A percentile compares a stretch with the other conserved stretches of the same genome.
Conservation (phyloP, 805 yeast species). For the Pichia manshurica region DNA sequence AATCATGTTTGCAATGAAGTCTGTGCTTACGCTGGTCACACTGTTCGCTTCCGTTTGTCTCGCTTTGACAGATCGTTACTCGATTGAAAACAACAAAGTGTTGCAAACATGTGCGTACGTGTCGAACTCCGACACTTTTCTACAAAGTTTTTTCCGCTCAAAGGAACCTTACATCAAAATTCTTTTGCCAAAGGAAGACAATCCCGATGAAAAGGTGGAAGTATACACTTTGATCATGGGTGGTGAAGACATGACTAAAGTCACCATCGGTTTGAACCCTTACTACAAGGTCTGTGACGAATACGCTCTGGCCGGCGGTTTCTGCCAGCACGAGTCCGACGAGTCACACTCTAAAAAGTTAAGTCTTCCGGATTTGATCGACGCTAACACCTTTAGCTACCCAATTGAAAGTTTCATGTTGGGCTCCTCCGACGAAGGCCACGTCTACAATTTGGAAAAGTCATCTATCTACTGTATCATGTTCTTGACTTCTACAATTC, state of each 20-base stretch:
- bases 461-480: conserved; percentile 27
- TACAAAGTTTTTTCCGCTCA: conserved; percentile 1
- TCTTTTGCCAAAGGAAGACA: conserved; percentile 12
- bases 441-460: conserved; percentile 16
- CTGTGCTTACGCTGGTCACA: no score
- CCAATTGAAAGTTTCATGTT: conserved; percentile 20
- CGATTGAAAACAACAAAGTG: conserved; percentile 17
- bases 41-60: not conserved
- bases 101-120: conserved; percentile 30
- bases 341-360: conserved; percentile 12
- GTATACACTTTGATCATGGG: conserved; percentile 23
- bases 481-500: conserved; percentile 17
- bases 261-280: conserved; percentile 22
- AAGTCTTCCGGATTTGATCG: conserved; percentile 20
- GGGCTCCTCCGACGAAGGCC: conserved; percentile 1
- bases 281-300: conserved; percentile 30
- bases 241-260: conserved; percentile 21
- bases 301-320: conserved; percentile 17
- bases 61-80: conserved; percentile 23
- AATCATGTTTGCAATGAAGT: no score
- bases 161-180: conserved; percentile 15
- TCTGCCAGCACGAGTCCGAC: conserved; percentile 20
- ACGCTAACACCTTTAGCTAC: conserved; percentile 10
- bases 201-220: conserved; percentile 6
- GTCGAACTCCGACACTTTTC: conserved; percentile 19